Conservation (phyloP, 1,284 basidiomycete species). For the Phenoliferia sp. region DNA sequence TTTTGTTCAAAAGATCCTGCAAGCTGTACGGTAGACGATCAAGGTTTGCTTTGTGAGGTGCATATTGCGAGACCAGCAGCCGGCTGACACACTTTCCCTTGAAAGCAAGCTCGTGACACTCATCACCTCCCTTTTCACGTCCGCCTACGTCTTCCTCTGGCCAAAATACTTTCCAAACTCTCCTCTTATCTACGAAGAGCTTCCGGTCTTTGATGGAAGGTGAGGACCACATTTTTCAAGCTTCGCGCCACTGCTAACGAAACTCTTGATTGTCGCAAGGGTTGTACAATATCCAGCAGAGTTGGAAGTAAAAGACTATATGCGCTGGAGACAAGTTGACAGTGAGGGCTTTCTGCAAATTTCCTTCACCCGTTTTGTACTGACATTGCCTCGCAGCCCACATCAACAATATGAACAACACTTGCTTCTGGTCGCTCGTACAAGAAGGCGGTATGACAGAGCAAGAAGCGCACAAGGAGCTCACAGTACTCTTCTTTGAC, state of each 20-base stretch:
- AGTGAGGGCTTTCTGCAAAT: constrained; percentile 53
- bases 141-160: constrained; percentile 88
- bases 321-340: constrained; percentile 91
- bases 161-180: constrained; percentile 65
- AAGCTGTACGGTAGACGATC: constrained; percentile 76
- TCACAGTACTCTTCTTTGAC: constrained; percentile 54
- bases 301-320: constrained; percentile 80
- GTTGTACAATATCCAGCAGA: constrained; percentile 76
- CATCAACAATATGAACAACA: constrained; percentile 98
- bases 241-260: background rate
- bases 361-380: too few species aligned
- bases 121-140: constrained; percentile 86
- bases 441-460: constrained; percentile 69
- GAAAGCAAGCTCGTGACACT: constrained; percentile 79
- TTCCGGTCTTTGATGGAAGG: constrained; percentile 85
- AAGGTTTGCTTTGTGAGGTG: constrained; percentile 44
- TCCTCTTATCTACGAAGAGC: constrained; percentile 57
- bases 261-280: constrained; percentile 39
- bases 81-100: background rate
- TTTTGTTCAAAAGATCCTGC: constrained; percentile 72
- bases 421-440: constrained; percentile 89
- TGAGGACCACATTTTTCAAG: background rate
- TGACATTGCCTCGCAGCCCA: constrained; percentile 67
- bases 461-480: constrained; percentile 71
- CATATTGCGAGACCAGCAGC: background rate